Evolutionary conservation across 139 green algal genomes (phyloP).

Genomic region (Coelastrella sp.): DNA sequence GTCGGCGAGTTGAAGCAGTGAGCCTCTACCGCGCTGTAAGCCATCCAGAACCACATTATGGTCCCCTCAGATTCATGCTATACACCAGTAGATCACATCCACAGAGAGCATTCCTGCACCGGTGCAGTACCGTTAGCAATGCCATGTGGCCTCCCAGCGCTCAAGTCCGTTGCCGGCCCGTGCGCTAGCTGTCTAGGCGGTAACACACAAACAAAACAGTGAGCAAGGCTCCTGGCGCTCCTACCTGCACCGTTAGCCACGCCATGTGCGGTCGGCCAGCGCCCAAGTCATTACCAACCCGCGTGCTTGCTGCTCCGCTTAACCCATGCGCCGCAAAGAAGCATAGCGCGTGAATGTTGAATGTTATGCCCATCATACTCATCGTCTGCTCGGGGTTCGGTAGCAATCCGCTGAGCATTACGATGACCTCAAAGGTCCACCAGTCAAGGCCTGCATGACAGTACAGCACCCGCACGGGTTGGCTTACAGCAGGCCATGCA

Average conservation of each 20-base stretch:
- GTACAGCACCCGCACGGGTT: not conserved
- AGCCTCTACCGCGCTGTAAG: no score
- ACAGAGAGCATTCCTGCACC: no score
- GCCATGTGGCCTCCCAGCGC: no score
- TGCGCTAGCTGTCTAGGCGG: no score
- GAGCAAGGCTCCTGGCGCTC: no score
- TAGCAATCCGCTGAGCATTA: slow-evolving; percentile 73
- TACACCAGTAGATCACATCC: no score
- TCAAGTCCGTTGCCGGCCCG: no score
- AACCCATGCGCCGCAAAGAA: slow-evolving; percentile 79
- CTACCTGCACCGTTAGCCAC: slow-evolving; percentile 62
- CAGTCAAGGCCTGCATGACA: slow-evolving; percentile 2
- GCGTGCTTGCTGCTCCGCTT: slow-evolving; percentile 65
- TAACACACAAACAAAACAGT: no score
- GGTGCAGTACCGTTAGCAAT: no score
- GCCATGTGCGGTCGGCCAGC: slow-evolving; percentile 64
- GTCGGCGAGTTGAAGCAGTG: no score
- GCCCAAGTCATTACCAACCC: slow-evolving; percentile 78
- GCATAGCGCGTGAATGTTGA: slow-evolving; percentile 77
- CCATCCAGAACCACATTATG: no score
- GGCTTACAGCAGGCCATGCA: not conserved
- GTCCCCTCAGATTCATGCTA: no score
- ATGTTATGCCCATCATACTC: slow-evolving; percentile 82
- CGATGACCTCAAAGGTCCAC: slow-evolving; percentile 81
- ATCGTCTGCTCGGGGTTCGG: slow-evolving; percentile 70